phyloP scores from a whole-genome alignment of 306 rosid genomes.

The Pyrus betulifolia region DNA sequence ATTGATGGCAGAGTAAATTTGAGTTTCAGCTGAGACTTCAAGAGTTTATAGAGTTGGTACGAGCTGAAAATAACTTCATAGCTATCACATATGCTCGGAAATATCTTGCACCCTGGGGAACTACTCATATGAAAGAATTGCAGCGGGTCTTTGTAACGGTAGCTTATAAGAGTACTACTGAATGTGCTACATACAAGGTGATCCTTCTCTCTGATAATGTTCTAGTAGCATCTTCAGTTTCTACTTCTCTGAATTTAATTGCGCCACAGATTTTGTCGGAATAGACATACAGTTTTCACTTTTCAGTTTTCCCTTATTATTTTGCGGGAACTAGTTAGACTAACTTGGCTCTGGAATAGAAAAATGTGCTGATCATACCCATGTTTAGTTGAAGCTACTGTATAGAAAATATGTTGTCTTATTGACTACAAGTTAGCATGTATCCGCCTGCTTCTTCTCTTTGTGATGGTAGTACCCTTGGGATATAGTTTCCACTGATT shows the following conservation, averaged over 20 bases:
- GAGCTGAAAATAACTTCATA: constrained; percentile 71
- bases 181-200: constrained; percentile 83
- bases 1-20: constrained; percentile 68
- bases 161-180: constrained; percentile 80
- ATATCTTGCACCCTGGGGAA: constrained; percentile 87
- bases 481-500: background rate
- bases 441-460: background rate
- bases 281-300: background rate
- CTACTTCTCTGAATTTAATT: background rate
- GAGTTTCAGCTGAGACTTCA: constrained; percentile 96
- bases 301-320: background rate
- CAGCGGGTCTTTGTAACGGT: constrained; percentile 75
- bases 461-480: background rate
- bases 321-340: background rate
- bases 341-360: background rate
- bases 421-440: background rate
- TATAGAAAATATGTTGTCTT: background rate
- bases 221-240: background rate
- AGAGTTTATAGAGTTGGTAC: constrained; percentile 91
- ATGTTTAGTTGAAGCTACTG: background rate
- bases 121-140: constrained; percentile 80
- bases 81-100: constrained; percentile 84
- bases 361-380: background rate
- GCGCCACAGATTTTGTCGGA: background rate
- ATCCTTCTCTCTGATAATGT: constrained; percentile 1